phyloP scores from a whole-genome alignment of 2,329 filamentous ascomycete genomes.

The Huntiella savannae region DNA sequence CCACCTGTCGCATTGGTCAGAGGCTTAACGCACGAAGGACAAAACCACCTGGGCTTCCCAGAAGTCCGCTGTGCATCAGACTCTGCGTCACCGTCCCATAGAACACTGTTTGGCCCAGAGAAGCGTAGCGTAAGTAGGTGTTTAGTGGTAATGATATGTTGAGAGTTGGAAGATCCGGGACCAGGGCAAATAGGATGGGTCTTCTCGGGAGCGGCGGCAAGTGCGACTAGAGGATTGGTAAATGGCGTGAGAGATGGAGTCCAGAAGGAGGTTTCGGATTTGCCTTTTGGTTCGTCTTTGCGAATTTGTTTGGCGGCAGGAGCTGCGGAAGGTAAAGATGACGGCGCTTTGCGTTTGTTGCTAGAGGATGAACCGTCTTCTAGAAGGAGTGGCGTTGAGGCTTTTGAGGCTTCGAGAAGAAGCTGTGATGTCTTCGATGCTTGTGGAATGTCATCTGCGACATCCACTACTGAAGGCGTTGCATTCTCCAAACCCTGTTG shows the following conservation, averaged over 20 bases:
- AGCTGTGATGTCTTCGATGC: not conserved
- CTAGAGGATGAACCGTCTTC: not conserved
- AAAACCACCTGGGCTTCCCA: constrained; percentile 26
- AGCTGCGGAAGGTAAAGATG: not conserved
- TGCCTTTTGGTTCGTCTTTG: not conserved
- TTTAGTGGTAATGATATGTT: constrained; percentile 63
- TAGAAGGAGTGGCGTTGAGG: not conserved
- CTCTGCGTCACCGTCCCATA: not conserved
- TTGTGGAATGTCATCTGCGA: constrained; percentile 13
- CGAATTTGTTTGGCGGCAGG: not conserved
- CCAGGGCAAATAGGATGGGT: constrained; percentile 43
- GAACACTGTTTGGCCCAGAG: constrained; percentile 41
- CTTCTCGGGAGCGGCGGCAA: constrained; percentile 33
- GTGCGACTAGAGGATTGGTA: constrained; percentile 7
- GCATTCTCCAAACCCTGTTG: constrained; percentile 46
- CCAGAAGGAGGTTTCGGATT: constrained; percentile 74
- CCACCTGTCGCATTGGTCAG: constrained; percentile 70
- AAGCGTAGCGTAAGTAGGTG: constrained; percentile 60
- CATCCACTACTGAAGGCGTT: not conserved
- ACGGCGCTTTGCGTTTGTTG: not conserved
- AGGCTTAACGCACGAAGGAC: constrained; percentile 69
- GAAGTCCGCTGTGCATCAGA: not conserved
- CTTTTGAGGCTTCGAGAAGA: not conserved
- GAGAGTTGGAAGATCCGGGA: constrained; percentile 49
- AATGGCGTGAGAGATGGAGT: constrained; percentile 63